A percentile compares a stretch with the other conserved stretches of the same genome.
phyloP scores from a whole-genome alignment of 2,329 filamentous ascomycete species.

The Claviceps arundinis region DNA sequence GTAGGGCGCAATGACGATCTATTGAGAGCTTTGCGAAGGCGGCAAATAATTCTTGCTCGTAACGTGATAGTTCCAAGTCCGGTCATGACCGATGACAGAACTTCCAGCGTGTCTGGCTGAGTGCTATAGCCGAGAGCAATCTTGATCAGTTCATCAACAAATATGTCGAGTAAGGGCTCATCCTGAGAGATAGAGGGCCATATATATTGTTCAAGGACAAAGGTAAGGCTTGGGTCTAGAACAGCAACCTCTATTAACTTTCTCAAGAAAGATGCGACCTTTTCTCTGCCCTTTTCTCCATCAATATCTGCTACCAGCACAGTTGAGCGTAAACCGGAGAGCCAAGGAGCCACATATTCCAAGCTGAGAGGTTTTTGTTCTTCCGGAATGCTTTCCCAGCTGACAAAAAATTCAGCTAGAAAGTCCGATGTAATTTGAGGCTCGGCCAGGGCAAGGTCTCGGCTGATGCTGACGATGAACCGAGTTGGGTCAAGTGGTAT shows the following conservation, averaged over 20 bases:
- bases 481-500: slow-evolving; percentile 49
- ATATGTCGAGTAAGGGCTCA: slow-evolving; percentile 51
- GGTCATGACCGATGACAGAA: slow-evolving; percentile 47
- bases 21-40: slow-evolving; percentile 53
- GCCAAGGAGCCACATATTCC: slow-evolving; percentile 58
- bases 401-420: slow-evolving; percentile 59
- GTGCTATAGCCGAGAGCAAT: slow-evolving; percentile 43
- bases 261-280: slow-evolving; percentile 48
- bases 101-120: slow-evolving; percentile 45
- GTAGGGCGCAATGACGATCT: slow-evolving; percentile 55
- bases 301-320: slow-evolving; percentile 46
- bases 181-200: slow-evolving; percentile 54
- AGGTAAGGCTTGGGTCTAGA: slow-evolving; percentile 44
- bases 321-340: slow-evolving; percentile 45
- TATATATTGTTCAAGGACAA: slow-evolving; percentile 49
- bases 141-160: slow-evolving; percentile 54
- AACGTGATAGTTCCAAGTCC: slow-evolving; percentile 53
- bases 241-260: slow-evolving; percentile 55
- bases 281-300: slow-evolving; percentile 52
- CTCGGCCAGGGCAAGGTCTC: slow-evolving; percentile 47
- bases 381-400: slow-evolving; percentile 56
- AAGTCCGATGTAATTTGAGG: slow-evolving; percentile 57
- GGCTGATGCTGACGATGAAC: slow-evolving; percentile 54
- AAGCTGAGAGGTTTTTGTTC: slow-evolving; percentile 54
- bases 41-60: slow-evolving; percentile 50